A percentile compares a stretch with the other conserved stretches of the same genome.
These are phyloP conservation scores for Aspergillus cavernicola DNA, from an alignment of 495 filamentous ascomycete species.

Conservation along the genomic window DNA sequence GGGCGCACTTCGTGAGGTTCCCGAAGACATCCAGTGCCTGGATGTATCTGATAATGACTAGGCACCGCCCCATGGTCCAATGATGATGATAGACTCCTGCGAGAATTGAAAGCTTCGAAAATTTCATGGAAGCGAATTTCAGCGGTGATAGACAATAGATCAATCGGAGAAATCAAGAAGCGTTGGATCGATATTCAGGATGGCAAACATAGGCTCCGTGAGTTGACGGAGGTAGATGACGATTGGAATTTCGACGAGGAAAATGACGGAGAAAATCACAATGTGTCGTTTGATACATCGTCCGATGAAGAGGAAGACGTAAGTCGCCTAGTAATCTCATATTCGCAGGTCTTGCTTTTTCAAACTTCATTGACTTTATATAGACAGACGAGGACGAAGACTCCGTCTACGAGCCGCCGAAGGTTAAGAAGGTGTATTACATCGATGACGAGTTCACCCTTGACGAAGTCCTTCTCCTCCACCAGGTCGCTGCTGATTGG, in stretches of 20 bases:
- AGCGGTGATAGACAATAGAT: conserved; percentile 14
- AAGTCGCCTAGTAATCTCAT: not conserved
- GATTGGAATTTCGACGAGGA: conserved; percentile 2
- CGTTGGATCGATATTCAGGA: conserved; percentile 17
- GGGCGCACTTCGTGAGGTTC: not conserved
- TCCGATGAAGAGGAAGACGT: conserved; percentile 10
- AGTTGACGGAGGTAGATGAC: not conserved
- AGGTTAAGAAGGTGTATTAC: conserved; percentile 9
- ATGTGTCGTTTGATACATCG: conserved; percentile 17
- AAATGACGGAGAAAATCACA: not conserved
- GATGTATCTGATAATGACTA: not conserved
- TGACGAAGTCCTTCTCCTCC: conserved; percentile 20
- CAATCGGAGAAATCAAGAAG: conserved; percentile 18
- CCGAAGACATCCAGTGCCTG: not conserved
- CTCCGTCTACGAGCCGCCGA: not conserved
- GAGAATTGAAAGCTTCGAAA: conserved; percentile 17
- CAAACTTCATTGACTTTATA: not conserved
- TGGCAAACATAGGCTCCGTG: not conserved
- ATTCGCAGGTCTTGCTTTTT: not conserved
- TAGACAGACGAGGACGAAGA: conserved; percentile 5
- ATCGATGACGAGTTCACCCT: conserved; percentile 13
- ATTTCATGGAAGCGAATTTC: conserved; percentile 27
- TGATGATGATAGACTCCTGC: conserved; percentile 22
- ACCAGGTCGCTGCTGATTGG: conserved; percentile 17
- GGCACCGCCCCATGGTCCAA: conserved; percentile 14